Evolutionary conservation across 495 filamentous ascomycete species (phyloP).

Genomic region (Neurospora hispaniola): DNA sequence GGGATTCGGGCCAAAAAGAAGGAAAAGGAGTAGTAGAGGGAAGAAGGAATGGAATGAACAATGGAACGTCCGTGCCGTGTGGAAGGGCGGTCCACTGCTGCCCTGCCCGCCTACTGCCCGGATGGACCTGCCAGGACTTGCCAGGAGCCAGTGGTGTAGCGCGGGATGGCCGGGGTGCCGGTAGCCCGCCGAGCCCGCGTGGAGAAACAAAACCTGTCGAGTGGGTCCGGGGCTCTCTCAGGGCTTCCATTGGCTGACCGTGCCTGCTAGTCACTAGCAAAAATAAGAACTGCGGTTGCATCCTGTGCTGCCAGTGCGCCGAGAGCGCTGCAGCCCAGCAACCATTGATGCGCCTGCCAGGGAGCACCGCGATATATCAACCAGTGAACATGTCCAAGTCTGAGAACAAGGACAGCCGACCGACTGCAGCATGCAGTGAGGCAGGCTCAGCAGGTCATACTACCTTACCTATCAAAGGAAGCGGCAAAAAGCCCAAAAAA

Average conservation of each 20-base stretch:
- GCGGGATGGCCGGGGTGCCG: neutral
- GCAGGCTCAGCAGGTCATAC: neutral
- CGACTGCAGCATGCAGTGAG: neutral
- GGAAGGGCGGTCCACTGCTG: neutral
- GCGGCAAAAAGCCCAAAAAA: neutral
- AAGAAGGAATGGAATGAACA: neutral
- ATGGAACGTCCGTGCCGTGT: neutral
- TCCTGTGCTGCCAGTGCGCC: neutral
- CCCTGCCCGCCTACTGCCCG: neutral
- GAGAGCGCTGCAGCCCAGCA: neutral
- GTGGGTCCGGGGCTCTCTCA: neutral
- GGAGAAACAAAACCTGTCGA: neutral
- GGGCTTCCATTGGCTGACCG: neutral
- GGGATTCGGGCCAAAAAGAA: neutral
- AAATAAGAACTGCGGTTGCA: neutral
- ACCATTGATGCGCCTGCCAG: neutral
- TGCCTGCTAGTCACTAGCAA: neutral
- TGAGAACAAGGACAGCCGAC: neutral
- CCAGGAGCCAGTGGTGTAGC: neutral
- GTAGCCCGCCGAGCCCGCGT: neutral
- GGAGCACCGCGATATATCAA: neutral
- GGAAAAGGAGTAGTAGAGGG: neutral
- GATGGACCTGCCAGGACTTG: neutral
- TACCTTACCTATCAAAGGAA: neutral
- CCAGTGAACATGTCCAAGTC: neutral